Conservation (phyloP, 192 early-diverging fungal genomes). For the Neocallimastix lanati region DNA sequence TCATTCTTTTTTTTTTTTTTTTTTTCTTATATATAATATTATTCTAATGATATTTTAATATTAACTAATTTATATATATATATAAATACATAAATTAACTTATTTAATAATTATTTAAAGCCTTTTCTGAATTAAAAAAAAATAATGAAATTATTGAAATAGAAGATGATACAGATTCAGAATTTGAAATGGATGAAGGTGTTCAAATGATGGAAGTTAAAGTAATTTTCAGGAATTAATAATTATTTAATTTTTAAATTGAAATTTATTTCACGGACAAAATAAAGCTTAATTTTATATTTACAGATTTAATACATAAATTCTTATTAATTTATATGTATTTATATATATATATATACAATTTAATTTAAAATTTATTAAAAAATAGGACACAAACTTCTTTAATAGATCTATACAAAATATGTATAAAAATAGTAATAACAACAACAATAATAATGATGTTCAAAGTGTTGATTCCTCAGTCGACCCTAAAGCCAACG, state of each 20-base stretch:
- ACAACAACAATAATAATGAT: neutral
- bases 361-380: too few relatives aligned
- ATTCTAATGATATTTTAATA: too few relatives aligned
- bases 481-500: neutral
- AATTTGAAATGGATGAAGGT: slow-evolving; percentile 7
- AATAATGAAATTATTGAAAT: neutral
- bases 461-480: neutral
- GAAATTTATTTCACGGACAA: too few relatives aligned
- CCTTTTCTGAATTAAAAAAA: neutral
- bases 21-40: too few relatives aligned
- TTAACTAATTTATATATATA: too few relatives aligned
- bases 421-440: slow-evolving; percentile 9
- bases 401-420: slow-evolving; percentile 13
- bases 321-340: too few relatives aligned
- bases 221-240: slow-evolving; percentile 3
- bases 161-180: slow-evolving; percentile 5
- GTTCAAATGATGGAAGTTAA: slow-evolving; percentile 16
- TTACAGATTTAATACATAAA: too few relatives aligned
- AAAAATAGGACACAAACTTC: slow-evolving; percentile 12
- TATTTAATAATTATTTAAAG: neutral
- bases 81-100: too few relatives aligned
- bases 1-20: too few relatives aligned
- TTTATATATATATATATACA: too few relatives aligned
- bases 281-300: too few relatives aligned
- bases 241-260: too few relatives aligned